These are phyloP conservation scores for Penicillium sp. DNA, from an alignment of 2,329 filamentous ascomycete genomes.

Conservation along the genomic window DNA sequence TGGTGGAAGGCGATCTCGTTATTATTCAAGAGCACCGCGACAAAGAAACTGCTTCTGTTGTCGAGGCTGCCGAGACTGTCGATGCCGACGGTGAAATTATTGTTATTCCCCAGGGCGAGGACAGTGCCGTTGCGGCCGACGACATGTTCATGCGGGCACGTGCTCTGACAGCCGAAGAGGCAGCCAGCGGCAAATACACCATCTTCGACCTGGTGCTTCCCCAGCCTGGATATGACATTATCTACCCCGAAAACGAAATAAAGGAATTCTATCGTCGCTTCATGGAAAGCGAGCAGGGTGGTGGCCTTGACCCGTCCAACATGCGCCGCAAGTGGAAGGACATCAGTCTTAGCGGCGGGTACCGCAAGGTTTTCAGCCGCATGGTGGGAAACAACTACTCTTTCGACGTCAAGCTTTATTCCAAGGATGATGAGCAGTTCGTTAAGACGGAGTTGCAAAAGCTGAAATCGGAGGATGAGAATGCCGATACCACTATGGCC, in stretches of 20 bases:
- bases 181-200: constrained; percentile 68
- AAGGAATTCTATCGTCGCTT: constrained; percentile 81
- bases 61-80: constrained; percentile 39
- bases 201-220: constrained; percentile 90
- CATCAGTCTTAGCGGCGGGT: constrained; percentile 82
- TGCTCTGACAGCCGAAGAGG: constrained; percentile 73
- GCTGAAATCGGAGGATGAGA: constrained; percentile 49
- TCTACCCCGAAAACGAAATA: constrained; percentile 80
- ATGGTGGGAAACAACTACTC: constrained; percentile 66
- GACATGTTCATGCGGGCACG: constrained; percentile 68
- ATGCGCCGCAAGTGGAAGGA: constrained; percentile 88
- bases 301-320: constrained; percentile 72
- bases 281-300: constrained; percentile 78
- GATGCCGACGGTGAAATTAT: constrained; percentile 66
- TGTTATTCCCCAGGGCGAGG: constrained; percentile 57
- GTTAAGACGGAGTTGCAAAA: constrained; percentile 81
- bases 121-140: constrained; percentile 53
- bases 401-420: constrained; percentile 69
- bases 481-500: constrained; percentile 15
- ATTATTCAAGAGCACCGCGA: constrained; percentile 60
- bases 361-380: constrained; percentile 76
- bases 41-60: constrained; percentile 38
- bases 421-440: constrained; percentile 70
- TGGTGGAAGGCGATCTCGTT: constrained; percentile 83
- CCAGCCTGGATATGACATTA: constrained; percentile 83